These are phyloP conservation scores for Microthyrium microscopicum DNA, from an alignment of 2,329 filamentous ascomycete genomes.

Conservation along the genomic window DNA sequence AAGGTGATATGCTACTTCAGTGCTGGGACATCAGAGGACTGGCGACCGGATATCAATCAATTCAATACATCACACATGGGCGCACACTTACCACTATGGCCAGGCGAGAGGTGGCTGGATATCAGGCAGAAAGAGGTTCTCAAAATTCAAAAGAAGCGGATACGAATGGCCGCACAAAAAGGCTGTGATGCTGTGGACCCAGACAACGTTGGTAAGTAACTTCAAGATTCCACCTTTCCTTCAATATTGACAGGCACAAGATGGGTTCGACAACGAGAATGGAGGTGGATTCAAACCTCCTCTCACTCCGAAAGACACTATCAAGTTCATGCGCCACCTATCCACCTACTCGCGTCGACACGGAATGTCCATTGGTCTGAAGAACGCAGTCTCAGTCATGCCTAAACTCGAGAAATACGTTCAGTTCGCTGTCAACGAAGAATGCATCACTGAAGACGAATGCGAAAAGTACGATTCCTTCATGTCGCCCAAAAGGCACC, in stretches of 20 bases:
- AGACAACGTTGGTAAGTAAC: conserved; percentile 12
- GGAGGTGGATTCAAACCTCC: conserved; percentile 3
- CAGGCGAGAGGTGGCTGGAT: conserved; percentile 14
- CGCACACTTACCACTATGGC: conserved; percentile 13
- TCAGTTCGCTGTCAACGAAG: conserved; percentile 15
- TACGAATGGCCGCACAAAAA: conserved; percentile 14
- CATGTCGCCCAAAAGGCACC: conserved; percentile 21
- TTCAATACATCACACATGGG: conserved; percentile 12
- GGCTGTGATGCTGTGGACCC: conserved; percentile 23
- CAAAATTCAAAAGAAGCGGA: conserved; percentile 14
- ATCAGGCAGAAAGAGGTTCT: conserved; percentile 13
- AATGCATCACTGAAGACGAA: conserved; percentile 28
- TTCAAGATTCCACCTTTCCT: not conserved
- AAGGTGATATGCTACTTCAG: conserved; percentile 32
- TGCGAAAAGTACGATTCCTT: conserved; percentile 43
- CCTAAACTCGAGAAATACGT: conserved; percentile 1
- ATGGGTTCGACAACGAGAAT: conserved; percentile 9
- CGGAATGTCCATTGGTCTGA: conserved; percentile 2
- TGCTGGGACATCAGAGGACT: conserved; percentile 13
- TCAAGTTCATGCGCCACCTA: conserved; percentile 1
- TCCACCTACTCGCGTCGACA: not conserved
- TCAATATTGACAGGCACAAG: not conserved
- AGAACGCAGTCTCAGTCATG: conserved; percentile 2
- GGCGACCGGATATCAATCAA: conserved; percentile 13
- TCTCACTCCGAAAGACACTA: not conserved